phyloP scores from a whole-genome alignment of 371 early-diverging fungal species.

The Lichtheimia corymbifera region DNA sequence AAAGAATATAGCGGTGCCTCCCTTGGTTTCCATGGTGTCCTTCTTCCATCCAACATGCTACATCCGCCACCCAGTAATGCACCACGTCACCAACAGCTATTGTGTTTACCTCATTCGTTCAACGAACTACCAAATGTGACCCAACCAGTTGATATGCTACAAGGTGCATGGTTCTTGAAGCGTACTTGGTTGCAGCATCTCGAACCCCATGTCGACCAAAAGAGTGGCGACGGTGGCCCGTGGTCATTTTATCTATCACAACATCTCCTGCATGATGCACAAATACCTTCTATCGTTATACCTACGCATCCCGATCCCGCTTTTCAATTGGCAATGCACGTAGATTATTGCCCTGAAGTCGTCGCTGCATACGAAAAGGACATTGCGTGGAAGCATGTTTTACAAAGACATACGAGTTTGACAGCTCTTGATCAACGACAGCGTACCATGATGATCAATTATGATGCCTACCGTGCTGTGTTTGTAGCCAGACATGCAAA shows the following conservation, averaged over 20 bases:
- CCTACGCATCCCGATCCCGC: too few species aligned
- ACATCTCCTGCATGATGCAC: too few species aligned
- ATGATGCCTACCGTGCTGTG: too few species aligned
- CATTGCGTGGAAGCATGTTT: too few species aligned
- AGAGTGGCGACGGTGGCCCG: not conserved
- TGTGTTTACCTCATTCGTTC: conserved; percentile 28
- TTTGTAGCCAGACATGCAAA: too few species aligned
- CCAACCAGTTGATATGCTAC: conserved; percentile 41
- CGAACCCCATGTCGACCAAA: not conserved
- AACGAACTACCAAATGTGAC: conserved; percentile 19
- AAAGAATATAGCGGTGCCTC: conserved; percentile 37
- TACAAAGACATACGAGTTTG: too few species aligned
- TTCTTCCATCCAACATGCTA: conserved; percentile 28
- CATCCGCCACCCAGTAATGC: not conserved
- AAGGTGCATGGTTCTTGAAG: conserved; percentile 30
- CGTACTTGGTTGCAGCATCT: not conserved
- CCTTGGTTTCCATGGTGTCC: conserved; percentile 41
- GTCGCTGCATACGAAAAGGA: too few species aligned
- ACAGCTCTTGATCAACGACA: conserved; percentile 18
- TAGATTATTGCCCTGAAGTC: too few species aligned
- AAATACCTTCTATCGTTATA: too few species aligned
- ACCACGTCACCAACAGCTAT: conserved; percentile 1
- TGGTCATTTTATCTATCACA: conserved; percentile 4
- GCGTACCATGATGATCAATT: not conserved
- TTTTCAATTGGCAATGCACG: too few species aligned